These are phyloP conservation scores for Vanderwaltozyma yarrowii DNA, from an alignment of 805 yeast species.

Conservation along the genomic window DNA sequence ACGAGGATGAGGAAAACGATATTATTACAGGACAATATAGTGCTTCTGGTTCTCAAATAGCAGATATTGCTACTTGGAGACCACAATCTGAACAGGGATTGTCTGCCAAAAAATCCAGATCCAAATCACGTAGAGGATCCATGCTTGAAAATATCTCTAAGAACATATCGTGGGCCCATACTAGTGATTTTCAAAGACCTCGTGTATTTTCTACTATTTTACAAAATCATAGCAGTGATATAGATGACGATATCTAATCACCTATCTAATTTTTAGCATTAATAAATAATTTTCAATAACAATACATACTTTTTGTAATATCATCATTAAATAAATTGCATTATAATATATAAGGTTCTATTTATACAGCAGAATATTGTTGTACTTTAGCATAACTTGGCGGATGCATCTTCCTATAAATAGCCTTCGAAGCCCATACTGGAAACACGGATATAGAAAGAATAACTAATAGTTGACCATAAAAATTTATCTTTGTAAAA, in stretches of 20 bases:
- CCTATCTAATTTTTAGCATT: no score
- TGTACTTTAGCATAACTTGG: slow-evolving; percentile 97
- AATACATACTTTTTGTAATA: no score
- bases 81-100: not conserved
- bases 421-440: slow-evolving; percentile 74
- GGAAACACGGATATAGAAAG: slow-evolving; percentile 70
- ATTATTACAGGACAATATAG: not conserved
- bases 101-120: not conserved
- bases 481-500: slow-evolving; percentile 45
- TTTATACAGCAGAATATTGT: slow-evolving; percentile 38
- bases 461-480: slow-evolving; percentile 60
- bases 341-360: no score
- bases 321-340: no score
- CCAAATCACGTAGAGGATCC: slow-evolving; percentile 8
- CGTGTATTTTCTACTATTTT: slow-evolving; percentile 7
- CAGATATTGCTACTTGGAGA: not conserved
- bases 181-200: slow-evolving; percentile 74
- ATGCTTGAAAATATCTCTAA: slow-evolving; percentile 24
- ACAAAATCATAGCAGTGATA: not conserved
- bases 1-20: not conserved
- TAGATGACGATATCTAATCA: not conserved
- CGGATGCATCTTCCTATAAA: slow-evolving; percentile 71
- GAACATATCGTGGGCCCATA: slow-evolving; percentile 64
- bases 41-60: not conserved
- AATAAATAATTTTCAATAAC: no score